Evolutionary conservation across 495 filamentous ascomycete genomes (phyloP).

Genomic region (Hypoxylon lienhwacheense): DNA sequence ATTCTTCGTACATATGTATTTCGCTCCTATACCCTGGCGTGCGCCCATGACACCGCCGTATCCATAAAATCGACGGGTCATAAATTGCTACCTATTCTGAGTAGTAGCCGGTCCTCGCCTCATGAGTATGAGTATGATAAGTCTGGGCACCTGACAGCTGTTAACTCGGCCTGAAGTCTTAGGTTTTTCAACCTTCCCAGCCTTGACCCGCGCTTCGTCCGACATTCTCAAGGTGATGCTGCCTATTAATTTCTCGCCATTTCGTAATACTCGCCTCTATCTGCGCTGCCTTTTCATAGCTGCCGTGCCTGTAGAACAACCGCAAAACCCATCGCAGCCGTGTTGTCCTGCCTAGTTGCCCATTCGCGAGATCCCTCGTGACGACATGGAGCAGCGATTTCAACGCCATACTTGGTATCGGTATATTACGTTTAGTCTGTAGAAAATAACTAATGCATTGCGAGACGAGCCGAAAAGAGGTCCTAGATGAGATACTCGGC

Average conservation of each 20-base stretch:
- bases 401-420: constrained; percentile 33
- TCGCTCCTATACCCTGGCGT: constrained; percentile 6
- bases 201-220: constrained; percentile 10
- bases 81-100: background rate
- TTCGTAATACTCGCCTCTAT: constrained; percentile 28
- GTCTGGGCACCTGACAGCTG: constrained; percentile 4
- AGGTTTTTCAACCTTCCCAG: background rate
- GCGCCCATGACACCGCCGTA: background rate
- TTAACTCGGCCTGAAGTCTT: background rate
- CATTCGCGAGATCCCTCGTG: constrained; percentile 43
- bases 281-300: constrained; percentile 31
- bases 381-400: constrained; percentile 43
- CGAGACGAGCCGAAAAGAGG: constrained; percentile 45
- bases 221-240: background rate
- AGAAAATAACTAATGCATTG: constrained; percentile 42
- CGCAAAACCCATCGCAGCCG: constrained; percentile 45
- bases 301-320: constrained; percentile 39
- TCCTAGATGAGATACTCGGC: constrained; percentile 38
- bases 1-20: constrained; percentile 3
- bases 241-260: constrained; percentile 34
- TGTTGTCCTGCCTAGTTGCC: constrained; percentile 39
- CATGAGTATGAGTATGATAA: background rate
- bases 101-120: background rate
- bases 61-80: constrained; percentile 3
- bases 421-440: constrained; percentile 16